These are phyloP conservation scores for Litsea cubeba DNA, from an alignment of 164 flowering plant species.

Conservation along the genomic window DNA sequence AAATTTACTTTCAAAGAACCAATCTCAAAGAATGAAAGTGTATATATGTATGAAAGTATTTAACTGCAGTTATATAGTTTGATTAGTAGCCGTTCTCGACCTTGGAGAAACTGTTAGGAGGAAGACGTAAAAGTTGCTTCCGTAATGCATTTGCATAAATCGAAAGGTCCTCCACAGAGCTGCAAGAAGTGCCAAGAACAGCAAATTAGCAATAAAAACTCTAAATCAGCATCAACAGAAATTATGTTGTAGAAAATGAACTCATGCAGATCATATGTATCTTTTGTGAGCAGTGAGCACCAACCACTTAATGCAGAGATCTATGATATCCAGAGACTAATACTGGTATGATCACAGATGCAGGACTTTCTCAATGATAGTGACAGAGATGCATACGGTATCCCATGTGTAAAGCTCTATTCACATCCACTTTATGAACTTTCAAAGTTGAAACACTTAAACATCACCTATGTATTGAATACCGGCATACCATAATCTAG, in stretches of 20 bases:
- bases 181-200: conserved; percentile 34
- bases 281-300: background rate
- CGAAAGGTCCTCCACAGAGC: conserved; percentile 62
- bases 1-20: too few species aligned
- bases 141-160: conserved; percentile 58
- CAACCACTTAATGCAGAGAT: background rate
- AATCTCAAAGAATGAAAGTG: too few species aligned
- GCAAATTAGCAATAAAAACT: background rate
- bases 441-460: background rate
- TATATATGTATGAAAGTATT: too few species aligned
- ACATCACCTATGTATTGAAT: background rate
- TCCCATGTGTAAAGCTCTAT: background rate
- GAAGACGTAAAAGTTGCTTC: conserved; percentile 50
- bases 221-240: background rate
- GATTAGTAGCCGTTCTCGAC: conserved; percentile 21
- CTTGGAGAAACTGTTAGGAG: conserved; percentile 80
- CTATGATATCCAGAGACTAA: background rate
- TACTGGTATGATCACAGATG: background rate
- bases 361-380: background rate
- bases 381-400: background rate
- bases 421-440: background rate
- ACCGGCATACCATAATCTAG: conserved; percentile 60
- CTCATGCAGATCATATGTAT: background rate
- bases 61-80: too few species aligned
- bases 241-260: background rate